Conservation (phyloP, 345 rosid species). For the Atalantia buxifolia region DNA sequence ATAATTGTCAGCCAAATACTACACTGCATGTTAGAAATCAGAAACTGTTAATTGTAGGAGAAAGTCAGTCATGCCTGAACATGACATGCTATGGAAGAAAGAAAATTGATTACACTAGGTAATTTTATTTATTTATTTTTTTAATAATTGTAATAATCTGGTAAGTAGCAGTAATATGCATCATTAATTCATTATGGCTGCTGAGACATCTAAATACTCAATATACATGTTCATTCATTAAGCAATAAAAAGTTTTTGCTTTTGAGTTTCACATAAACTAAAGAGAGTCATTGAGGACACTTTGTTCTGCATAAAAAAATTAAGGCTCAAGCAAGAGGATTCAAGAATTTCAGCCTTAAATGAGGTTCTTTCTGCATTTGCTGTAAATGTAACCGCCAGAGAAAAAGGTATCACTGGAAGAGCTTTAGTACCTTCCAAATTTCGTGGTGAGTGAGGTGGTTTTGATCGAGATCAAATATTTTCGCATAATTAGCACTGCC, state of each 20-base stretch:
- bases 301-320: not conserved
- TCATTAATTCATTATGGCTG: not conserved
- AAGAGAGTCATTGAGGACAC: not conserved
- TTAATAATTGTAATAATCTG: not conserved
- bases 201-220: not conserved
- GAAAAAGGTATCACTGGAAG: not conserved
- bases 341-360: not conserved
- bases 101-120: not conserved
- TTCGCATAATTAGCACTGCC: slow-evolving; percentile 70
- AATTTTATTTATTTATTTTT: not conserved
- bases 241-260: not conserved
- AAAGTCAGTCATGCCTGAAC: not conserved
- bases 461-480: slow-evolving; percentile 76
- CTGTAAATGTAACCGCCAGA: not conserved
- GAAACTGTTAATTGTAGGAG: not conserved
- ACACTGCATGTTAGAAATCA: slow-evolving; percentile 55
- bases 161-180: not conserved
- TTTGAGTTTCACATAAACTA: not conserved
- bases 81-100: not conserved
- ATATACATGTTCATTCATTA: not conserved
- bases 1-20: slow-evolving; percentile 93
- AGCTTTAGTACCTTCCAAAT: slow-evolving; percentile 77
- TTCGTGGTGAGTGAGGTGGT: slow-evolving; percentile 83
- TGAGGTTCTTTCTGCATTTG: not conserved
- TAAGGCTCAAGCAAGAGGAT: not conserved